These are phyloP conservation scores for Aspergillus proliferans DNA, from an alignment of 2,329 filamentous ascomycete genomes.

Conservation along the genomic window DNA sequence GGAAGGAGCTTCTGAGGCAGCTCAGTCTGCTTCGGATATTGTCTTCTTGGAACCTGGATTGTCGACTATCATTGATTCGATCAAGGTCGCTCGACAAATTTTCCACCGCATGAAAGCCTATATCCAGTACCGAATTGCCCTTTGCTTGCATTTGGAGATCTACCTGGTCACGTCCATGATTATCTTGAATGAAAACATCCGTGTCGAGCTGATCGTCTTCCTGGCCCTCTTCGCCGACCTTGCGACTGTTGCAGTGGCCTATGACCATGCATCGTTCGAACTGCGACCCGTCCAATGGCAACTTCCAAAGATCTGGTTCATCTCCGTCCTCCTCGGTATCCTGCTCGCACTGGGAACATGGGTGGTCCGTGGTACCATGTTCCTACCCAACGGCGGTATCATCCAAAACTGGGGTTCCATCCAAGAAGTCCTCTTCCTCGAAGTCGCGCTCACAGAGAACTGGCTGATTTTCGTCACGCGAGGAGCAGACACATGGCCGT, in stretches of 20 bases:
- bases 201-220: constrained; percentile 69
- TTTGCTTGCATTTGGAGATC: constrained; percentile 68
- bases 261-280: constrained; percentile 76
- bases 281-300: constrained; percentile 74
- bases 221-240: constrained; percentile 73
- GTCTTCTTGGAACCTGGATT: constrained; percentile 68
- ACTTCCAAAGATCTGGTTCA: constrained; percentile 75
- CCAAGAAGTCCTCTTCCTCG: constrained; percentile 76
- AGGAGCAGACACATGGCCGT: constrained; percentile 67
- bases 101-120: constrained; percentile 76
- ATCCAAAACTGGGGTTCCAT: constrained; percentile 69
- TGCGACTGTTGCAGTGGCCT: constrained; percentile 74
- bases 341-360: constrained; percentile 67
- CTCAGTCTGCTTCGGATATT: constrained; percentile 66
- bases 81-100: constrained; percentile 68
- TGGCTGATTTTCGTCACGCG: constrained; percentile 96
- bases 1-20: constrained; percentile 65
- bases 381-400: constrained; percentile 63
- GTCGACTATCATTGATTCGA: constrained; percentile 65
- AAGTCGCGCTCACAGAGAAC: constrained; percentile 88
- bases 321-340: constrained; percentile 53
- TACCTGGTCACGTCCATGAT: constrained; percentile 74
- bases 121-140: constrained; percentile 70
- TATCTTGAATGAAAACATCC: constrained; percentile 72
- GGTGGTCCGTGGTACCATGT: constrained; percentile 66